These are phyloP conservation scores for Ophiostoma australiae DNA, from an alignment of 2,329 filamentous ascomycete genomes.

Conservation along the genomic window DNA sequence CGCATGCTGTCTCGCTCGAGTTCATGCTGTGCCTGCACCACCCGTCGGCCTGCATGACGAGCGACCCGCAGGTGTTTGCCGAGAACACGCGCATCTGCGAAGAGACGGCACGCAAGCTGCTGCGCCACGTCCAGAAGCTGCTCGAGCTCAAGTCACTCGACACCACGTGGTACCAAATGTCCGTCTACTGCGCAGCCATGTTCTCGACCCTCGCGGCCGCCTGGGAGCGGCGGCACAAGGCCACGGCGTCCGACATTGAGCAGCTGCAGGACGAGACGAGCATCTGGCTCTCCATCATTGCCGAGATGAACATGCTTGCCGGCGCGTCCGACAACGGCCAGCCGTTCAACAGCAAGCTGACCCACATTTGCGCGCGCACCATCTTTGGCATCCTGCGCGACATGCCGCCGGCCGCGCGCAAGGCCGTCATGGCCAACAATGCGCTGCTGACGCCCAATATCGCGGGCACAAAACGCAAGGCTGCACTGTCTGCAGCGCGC, in stretches of 20 bases:
- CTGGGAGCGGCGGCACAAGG: constrained; percentile 60
- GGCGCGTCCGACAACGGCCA: constrained; percentile 35
- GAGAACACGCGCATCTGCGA: constrained; percentile 64
- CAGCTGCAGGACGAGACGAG: constrained; percentile 63
- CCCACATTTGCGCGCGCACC: constrained; percentile 47
- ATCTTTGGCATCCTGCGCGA: constrained; percentile 50
- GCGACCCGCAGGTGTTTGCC: constrained; percentile 51
- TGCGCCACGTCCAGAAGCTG: constrained; percentile 55
- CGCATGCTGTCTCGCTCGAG: constrained; percentile 51
- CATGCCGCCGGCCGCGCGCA: constrained; percentile 35
- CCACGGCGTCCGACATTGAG: constrained; percentile 54
- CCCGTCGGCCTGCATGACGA: constrained; percentile 54
- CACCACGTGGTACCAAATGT: constrained; percentile 71
- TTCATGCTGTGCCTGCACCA: constrained; percentile 57
- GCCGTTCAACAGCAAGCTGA: constrained; percentile 40
- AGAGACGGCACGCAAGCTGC: constrained; percentile 58
- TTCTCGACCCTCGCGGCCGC: constrained; percentile 67
- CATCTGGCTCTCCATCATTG: constrained; percentile 62
- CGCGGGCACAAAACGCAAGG: background rate
- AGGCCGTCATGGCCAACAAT: constrained; percentile 16
- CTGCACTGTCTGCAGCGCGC: background rate
- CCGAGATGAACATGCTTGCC: constrained; percentile 50
- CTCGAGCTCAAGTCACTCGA: constrained; percentile 64
- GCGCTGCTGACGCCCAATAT: constrained; percentile 10
- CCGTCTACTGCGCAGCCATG: constrained; percentile 66